Percentiles rank a stretch among this genome's conserved stretches.
Conservation (phyloP, 345 rosid species). For the Euclidium syriacum region DNA sequence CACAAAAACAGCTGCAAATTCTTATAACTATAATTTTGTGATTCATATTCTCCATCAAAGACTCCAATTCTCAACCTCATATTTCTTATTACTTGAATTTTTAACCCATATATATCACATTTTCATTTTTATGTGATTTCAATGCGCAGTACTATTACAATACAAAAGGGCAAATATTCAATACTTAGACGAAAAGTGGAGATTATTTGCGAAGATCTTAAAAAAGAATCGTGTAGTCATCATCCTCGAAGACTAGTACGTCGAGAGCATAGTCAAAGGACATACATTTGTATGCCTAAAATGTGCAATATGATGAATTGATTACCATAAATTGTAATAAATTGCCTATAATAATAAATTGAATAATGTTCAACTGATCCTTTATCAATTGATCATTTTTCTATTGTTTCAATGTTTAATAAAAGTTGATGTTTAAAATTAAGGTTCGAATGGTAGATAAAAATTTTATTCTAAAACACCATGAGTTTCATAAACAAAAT, state of each 20-base stretch:
- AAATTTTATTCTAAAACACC: not conserved
- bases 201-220: not conserved
- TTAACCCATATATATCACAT: not conserved
- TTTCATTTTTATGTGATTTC: not conserved
- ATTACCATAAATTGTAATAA: no score
- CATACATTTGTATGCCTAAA: no score
- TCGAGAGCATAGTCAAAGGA: no score
- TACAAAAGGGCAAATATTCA: not conserved
- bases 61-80: no score
- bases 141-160: conserved; percentile 22
- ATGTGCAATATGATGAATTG: no score
- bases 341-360: no score
- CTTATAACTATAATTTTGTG: no score
- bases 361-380: no score
- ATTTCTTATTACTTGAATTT: not conserved
- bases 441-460: not conserved
- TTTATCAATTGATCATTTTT: not conserved
- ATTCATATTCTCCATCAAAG: no score
- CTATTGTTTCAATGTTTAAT: no score
- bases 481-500: not conserved
- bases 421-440: no score
- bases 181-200: not conserved
- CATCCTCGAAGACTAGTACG: not conserved
- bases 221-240: not conserved
- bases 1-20: not conserved